Evolutionary conservation across 306 rosid genomes (phyloP).

Genomic region (Luffa aegyptiaca): DNA sequence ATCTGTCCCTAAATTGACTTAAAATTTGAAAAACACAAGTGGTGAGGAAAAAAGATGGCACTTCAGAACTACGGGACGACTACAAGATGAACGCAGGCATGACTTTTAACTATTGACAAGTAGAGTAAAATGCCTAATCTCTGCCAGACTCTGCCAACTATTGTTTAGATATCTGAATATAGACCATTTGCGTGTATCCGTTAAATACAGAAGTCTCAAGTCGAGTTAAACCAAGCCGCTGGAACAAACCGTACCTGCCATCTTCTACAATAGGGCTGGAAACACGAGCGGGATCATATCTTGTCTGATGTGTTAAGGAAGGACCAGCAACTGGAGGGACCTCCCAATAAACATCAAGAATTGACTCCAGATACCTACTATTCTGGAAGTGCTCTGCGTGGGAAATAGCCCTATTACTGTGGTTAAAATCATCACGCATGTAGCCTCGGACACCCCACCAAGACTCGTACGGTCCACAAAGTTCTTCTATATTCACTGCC

Average conservation of each 20-base stretch:
- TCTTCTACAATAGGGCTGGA: conserved; percentile 80
- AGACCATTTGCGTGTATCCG: conserved; percentile 98
- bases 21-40: not conserved
- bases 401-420: conserved; percentile 57
- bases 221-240: conserved; percentile 60
- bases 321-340: conserved; percentile 98
- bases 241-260: conserved; percentile 76
- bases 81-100: conserved; percentile 13
- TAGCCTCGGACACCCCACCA: conserved; percentile 99
- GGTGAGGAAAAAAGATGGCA: not conserved
- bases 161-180: conserved; percentile 73
- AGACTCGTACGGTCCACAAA: conserved; percentile 81
- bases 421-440: conserved; percentile 83
- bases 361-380: conserved; percentile 71
- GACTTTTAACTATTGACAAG: conserved; percentile 25
- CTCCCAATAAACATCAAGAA: conserved; percentile 97
- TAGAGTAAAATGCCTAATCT: conserved; percentile 14
- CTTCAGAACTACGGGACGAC: not conserved
- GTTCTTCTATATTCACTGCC: conserved; percentile 73
- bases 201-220: conserved; percentile 79
- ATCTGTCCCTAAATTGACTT: conserved; percentile 4
- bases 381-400: conserved; percentile 70
- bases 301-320: conserved; percentile 91
- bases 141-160: conserved; percentile 16
- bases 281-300: conserved; percentile 94